A percentile compares a stretch with the other conserved stretches of the same genome.
Evolutionary conservation across 345 rosid species (phyloP).

Genomic region (Toxicodendron radicans): DNA sequence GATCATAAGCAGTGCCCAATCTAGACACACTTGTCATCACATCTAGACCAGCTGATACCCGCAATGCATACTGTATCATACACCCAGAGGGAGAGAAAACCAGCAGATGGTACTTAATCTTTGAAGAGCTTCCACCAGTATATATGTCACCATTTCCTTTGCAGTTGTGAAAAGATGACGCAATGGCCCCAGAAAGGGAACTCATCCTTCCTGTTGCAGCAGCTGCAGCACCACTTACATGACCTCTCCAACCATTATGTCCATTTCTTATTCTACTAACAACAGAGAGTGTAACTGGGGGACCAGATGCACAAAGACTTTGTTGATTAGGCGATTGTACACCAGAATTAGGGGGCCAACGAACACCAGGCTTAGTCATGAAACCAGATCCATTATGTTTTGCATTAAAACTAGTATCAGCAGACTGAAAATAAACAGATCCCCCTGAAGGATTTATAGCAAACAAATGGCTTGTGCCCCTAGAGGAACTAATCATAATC

Average conservation of each 20-base stretch:
- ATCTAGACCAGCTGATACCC: slow-evolving; percentile 40
- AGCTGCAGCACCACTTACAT: slow-evolving; percentile 74
- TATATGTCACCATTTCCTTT: slow-evolving; percentile 40
- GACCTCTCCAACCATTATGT: slow-evolving; percentile 75
- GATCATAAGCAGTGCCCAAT: slow-evolving; percentile 41
- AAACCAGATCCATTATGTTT: slow-evolving; percentile 34
- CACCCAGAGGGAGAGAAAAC: slow-evolving; percentile 83
- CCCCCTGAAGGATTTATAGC: slow-evolving; percentile 69
- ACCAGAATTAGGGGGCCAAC: slow-evolving; percentile 39
- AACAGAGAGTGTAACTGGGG: slow-evolving; percentile 71
- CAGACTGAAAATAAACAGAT: slow-evolving; percentile 36
- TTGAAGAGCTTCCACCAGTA: slow-evolving; percentile 32
- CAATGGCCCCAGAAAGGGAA: slow-evolving; percentile 65
- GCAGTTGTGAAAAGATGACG: slow-evolving; percentile 71
- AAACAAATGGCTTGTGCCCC: slow-evolving; percentile 96
- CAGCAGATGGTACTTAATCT: slow-evolving; percentile 59
- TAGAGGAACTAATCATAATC: slow-evolving; percentile 89
- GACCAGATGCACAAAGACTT: slow-evolving; percentile 42
- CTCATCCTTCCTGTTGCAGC: slow-evolving; percentile 81
- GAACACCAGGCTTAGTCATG: slow-evolving; percentile 36
- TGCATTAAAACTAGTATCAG: slow-evolving; percentile 30
- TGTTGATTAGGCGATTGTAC: slow-evolving; percentile 34
- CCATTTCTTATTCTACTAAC: slow-evolving; percentile 83
- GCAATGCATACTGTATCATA: slow-evolving; percentile 76
- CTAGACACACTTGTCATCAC: slow-evolving; percentile 31